Percentiles rank a stretch among this genome's conserved stretches.
Evolutionary conservation across 495 filamentous ascomycete species (phyloP).

Genomic region (Parathielavia appendiculata): DNA sequence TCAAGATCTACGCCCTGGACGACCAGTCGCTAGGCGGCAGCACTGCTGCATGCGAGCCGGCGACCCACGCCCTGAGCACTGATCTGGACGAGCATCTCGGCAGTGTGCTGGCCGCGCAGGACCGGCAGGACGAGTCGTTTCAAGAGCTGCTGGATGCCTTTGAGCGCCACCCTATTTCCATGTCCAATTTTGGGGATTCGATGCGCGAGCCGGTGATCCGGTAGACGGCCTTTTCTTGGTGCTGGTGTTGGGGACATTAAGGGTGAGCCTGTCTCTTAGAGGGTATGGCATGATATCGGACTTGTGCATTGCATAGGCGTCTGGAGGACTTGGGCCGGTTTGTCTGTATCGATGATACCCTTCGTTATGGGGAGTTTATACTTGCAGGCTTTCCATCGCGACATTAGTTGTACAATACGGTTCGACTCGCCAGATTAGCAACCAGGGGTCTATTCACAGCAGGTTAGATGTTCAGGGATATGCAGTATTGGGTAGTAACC

Average conservation of each 20-base stretch:
- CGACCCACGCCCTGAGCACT: slow-evolving; percentile 10
- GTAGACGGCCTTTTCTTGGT: slow-evolving; percentile 17
- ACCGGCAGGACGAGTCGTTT: slow-evolving; percentile 25
- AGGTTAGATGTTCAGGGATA: too few species aligned
- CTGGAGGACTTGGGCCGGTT: not conserved
- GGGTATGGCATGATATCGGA: not conserved
- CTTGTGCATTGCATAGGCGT: not conserved
- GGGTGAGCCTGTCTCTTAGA: not conserved
- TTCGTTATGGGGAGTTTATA: not conserved
- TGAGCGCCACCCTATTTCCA: slow-evolving; percentile 11
- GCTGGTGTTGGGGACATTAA: not conserved
- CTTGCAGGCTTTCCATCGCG: not conserved
- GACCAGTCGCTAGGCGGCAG: slow-evolving; percentile 30
- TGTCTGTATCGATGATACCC: slow-evolving; percentile 6
- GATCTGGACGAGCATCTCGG: slow-evolving; percentile 20
- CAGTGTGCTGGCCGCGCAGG: slow-evolving; percentile 20
- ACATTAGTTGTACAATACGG: too few species aligned
- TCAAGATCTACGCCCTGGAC: slow-evolving; percentile 85
- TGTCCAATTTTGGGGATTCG: slow-evolving; percentile 34
- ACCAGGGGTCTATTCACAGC: not conserved
- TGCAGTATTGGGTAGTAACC: too few species aligned
- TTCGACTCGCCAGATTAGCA: too few species aligned
- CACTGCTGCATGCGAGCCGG: not conserved
- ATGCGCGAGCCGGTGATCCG: slow-evolving; percentile 46
- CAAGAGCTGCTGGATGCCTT: slow-evolving; percentile 28